phyloP scores from a whole-genome alignment of 371 early-diverging fungal species.

The Phascolomyces articulosus region DNA sequence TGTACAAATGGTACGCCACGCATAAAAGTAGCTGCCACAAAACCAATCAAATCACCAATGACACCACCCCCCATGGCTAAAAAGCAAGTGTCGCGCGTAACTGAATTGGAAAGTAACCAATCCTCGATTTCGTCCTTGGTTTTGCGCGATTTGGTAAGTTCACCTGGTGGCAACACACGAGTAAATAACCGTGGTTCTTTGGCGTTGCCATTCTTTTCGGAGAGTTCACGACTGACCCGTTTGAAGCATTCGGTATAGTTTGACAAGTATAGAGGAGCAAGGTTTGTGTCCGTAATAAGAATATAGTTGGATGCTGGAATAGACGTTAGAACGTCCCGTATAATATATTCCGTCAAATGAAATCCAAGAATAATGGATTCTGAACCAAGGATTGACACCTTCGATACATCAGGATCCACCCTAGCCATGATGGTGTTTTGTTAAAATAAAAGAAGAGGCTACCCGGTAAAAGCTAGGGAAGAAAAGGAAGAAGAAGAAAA shows the following conservation, averaged over 20 bases:
- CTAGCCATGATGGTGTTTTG: background rate
- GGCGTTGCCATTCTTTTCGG: conserved; percentile 10
- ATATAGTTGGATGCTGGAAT: conserved; percentile 87
- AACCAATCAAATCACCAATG: conserved; percentile 95
- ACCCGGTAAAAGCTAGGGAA: background rate
- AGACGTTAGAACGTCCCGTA: conserved; percentile 72
- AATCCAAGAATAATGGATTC: conserved; percentile 90
- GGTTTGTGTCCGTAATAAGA: conserved; percentile 87
- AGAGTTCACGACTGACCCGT: conserved; percentile 32
- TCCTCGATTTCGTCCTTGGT: conserved; percentile 92
- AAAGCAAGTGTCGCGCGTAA: conserved; percentile 93
- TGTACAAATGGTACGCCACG: conserved; percentile 94
- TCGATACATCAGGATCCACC: conserved; percentile 60
- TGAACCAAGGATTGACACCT: conserved; percentile 83
- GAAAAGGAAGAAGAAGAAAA: background rate
- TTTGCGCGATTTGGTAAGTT: conserved; percentile 86
- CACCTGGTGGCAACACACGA: conserved; percentile 89
- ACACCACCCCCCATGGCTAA: conserved; percentile 98
- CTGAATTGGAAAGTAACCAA: conserved; percentile 82
- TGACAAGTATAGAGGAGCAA: conserved; percentile 78
- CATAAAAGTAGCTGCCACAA: conserved; percentile 98
- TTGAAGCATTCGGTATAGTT: conserved; percentile 53
- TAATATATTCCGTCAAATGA: conserved; percentile 75
- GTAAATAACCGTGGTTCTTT: conserved; percentile 72
- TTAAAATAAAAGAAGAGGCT: background rate